Conservation (phyloP, 1,284 basidiomycete genomes). For the Meira nashicola region DNA sequence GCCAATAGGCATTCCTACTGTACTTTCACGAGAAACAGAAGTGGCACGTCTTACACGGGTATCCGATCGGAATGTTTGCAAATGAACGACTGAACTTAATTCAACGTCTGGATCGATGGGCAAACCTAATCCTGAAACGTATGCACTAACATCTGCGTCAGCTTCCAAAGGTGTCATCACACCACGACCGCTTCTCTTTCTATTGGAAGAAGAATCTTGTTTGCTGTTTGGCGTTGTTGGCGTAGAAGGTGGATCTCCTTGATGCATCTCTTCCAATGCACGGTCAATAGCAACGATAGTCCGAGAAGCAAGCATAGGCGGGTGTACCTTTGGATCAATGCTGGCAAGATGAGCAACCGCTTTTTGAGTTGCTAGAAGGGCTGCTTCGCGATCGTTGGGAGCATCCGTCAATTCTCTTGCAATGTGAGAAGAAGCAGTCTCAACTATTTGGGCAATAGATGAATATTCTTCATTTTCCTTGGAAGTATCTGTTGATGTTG, state of each 20-base stretch:
- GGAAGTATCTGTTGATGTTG: constrained; percentile 69
- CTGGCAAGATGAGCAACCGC: not conserved
- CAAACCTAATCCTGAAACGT: constrained; percentile 44
- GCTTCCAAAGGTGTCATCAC: constrained; percentile 15
- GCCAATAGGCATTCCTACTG: no score
- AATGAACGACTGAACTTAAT: constrained; percentile 44
- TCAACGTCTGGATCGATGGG: constrained; percentile 49
- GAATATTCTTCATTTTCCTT: not conserved
- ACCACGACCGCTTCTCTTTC: constrained; percentile 4
- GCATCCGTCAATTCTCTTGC: no score
- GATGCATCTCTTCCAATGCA: no score
- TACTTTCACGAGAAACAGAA: no score
- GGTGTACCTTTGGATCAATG: not conserved
- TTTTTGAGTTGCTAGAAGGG: not conserved
- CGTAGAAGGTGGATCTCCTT: no score
- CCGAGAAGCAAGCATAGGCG: not conserved
- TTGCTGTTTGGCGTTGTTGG: no score
- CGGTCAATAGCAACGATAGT: no score
- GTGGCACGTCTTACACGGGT: no score
- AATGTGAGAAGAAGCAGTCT: no score
- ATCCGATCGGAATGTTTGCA: constrained; percentile 39
- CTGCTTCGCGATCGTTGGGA: not conserved
- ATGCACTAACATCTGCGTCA: constrained; percentile 22
- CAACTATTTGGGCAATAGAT: no score
- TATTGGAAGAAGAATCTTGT: no score